Percentiles rank a stretch among this genome's conserved stretches.
Conservation (phyloP, 2,329 filamentous ascomycete genomes). For the Phialophora chinensis region DNA sequence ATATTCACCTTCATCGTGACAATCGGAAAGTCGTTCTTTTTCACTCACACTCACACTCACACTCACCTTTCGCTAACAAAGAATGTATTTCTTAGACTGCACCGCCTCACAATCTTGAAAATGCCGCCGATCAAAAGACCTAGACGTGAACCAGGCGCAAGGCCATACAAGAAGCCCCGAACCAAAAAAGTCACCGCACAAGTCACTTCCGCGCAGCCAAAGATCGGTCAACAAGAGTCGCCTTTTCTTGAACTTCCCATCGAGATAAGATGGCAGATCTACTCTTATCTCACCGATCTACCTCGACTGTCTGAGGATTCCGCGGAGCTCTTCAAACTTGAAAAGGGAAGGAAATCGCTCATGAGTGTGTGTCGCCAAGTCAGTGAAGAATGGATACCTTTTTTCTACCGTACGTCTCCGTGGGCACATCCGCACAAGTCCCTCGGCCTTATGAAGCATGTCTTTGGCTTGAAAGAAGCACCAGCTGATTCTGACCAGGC, state of each 20-base stretch:
- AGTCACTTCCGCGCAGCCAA: not conserved
- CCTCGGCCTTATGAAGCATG: not conserved
- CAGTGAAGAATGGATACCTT: constrained; percentile 11
- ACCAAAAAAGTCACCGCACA: not conserved
- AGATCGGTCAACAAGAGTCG: not conserved
- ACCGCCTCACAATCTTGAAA: not conserved
- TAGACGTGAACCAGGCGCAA: not conserved
- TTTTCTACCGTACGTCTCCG: constrained; percentile 9
- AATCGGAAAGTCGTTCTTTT: not conserved
- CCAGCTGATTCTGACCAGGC: not conserved
- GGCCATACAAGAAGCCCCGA: not conserved
- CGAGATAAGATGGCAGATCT: constrained; percentile 19
- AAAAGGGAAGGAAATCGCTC: not conserved
- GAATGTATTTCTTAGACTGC: not conserved
- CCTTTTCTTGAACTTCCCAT: constrained; percentile 18
- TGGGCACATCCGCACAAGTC: not conserved
- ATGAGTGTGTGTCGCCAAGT: constrained; percentile 14
- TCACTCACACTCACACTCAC: not conserved
- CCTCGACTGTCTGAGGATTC: not conserved
- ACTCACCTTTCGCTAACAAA: not conserved
- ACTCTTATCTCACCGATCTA: constrained; percentile 9
- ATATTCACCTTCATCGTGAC: not conserved
- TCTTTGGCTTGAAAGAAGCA: not conserved
- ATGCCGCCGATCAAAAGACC: not conserved
- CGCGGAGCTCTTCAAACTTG: not conserved